A percentile compares a stretch with the other conserved stretches of the same genome.
Conservation (phyloP, 768 basidiomycete species). For the Peribolospora kevripleyi region DNA sequence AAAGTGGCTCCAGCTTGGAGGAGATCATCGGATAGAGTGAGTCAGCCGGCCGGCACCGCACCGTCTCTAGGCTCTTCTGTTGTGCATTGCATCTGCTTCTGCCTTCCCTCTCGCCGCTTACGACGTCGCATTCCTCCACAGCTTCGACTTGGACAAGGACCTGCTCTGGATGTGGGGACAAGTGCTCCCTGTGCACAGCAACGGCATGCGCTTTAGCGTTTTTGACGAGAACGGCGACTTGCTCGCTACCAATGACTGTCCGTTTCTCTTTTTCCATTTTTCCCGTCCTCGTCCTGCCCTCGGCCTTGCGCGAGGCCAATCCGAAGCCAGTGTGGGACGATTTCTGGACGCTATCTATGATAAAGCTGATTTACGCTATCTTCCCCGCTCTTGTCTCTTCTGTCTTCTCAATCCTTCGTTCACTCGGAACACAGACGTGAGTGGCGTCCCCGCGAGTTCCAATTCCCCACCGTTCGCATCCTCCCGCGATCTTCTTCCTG, state of each 20-base stretch:
- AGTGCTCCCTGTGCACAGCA: slow-evolving; percentile 48
- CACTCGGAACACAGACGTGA: too few species aligned
- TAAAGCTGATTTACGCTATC: neutral
- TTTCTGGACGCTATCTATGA: neutral
- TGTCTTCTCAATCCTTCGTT: too few species aligned
- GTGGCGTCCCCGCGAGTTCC: too few species aligned
- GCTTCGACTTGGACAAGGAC: slow-evolving; percentile 68
- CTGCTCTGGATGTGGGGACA: slow-evolving; percentile 79
- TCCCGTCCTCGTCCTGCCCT: too few species aligned
- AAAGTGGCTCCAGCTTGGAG: neutral
- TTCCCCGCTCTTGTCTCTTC: neutral
- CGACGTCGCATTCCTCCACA: slow-evolving; percentile 31
- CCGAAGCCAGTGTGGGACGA: neutral
- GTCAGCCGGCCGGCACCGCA: too few species aligned
- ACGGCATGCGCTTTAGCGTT: slow-evolving; percentile 78
- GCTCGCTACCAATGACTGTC: slow-evolving; percentile 76
- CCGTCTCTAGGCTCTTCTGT: slow-evolving; percentile 3
- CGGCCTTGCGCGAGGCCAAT: too few species aligned
- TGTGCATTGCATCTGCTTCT: neutral
- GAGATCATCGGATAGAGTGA: neutral
- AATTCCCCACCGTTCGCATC: too few species aligned
- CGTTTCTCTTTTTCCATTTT: too few species aligned
- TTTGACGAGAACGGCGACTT: slow-evolving; percentile 61
- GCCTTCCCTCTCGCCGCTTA: neutral
- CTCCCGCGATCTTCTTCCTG: neutral